Conservation (phyloP, 148 eudicot genomes). For the Oxyria digyna region DNA sequence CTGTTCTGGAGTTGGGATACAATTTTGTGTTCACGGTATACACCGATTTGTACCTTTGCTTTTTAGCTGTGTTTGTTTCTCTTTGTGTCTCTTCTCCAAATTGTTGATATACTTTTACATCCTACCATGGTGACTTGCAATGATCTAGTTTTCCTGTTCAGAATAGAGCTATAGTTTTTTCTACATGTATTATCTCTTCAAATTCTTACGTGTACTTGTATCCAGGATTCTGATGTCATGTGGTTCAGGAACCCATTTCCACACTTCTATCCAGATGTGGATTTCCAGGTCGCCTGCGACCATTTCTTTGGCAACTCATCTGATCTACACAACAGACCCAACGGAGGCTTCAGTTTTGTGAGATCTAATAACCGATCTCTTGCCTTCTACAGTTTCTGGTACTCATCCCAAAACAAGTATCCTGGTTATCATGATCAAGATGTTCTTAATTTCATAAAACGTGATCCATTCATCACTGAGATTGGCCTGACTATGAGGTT, state of each 20-base stretch:
- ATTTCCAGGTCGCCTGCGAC: slow-evolving; percentile 25
- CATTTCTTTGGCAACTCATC: slow-evolving; percentile 11
- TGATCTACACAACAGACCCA: slow-evolving; percentile 15
- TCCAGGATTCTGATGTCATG: slow-evolving; percentile 29
- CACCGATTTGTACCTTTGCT: not conserved
- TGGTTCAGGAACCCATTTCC: slow-evolving; percentile 34
- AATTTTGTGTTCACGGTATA: slow-evolving; percentile 10
- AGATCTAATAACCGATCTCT: slow-evolving; percentile 20
- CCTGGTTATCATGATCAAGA: slow-evolving; percentile 25
- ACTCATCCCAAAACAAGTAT: slow-evolving; percentile 12
- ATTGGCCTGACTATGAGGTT: slow-evolving; percentile 22
- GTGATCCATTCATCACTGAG: slow-evolving; percentile 1
- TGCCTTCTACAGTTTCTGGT: slow-evolving; percentile 22
- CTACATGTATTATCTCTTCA: not conserved
- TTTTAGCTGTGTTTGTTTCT: not conserved
- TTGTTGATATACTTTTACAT: not conserved
- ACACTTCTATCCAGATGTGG: slow-evolving; percentile 11
- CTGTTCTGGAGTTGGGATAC: slow-evolving; percentile 13
- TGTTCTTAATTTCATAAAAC: slow-evolving; percentile 19
- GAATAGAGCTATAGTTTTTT: too few species aligned
- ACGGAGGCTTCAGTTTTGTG: slow-evolving; percentile 18
- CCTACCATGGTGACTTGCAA: not conserved
- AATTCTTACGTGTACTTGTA: not conserved
- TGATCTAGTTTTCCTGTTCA: too few species aligned
- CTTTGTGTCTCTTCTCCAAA: not conserved